phyloP scores from a whole-genome alignment of 73 alveolate genomes.

The Urostyla sp. region DNA sequence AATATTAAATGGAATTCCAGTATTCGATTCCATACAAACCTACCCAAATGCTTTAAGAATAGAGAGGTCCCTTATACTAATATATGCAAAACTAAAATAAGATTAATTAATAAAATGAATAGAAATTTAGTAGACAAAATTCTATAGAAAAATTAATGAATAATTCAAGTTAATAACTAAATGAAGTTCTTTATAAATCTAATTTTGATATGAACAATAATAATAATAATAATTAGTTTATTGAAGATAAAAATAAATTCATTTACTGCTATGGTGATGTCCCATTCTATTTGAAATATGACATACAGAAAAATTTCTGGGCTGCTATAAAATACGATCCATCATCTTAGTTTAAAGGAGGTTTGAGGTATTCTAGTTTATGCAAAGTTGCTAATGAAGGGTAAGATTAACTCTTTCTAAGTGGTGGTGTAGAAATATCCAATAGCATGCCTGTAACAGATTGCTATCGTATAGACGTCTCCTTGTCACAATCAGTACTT shows the following conservation, averaged over 20 bases:
- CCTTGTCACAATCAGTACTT: slow-evolving; percentile 4
- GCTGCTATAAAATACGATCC: slow-evolving; percentile 50
- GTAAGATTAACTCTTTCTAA: slow-evolving; percentile 4
- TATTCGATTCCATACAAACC: slow-evolving; percentile 37
- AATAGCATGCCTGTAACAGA: slow-evolving; percentile 8
- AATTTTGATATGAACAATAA: slow-evolving; percentile 24
- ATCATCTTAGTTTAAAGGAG: slow-evolving; percentile 17
- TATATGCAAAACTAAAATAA: neutral
- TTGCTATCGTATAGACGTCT: neutral
- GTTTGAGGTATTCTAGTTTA: slow-evolving; percentile 10
- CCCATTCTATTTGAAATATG: slow-evolving; percentile 36
- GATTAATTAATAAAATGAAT: neutral
- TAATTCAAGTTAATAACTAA: slow-evolving; percentile 5
- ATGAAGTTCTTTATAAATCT: slow-evolving; percentile 10
- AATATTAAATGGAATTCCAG: slow-evolving; percentile 36
- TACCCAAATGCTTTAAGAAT: slow-evolving; percentile 10
- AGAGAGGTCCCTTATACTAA: neutral
- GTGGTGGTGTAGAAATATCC: slow-evolving; percentile 21
- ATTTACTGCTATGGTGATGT: slow-evolving; percentile 48
- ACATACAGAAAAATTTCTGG: slow-evolving; percentile 23
- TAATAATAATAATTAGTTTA: neutral
- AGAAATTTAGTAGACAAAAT: neutral
- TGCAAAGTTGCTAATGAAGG: slow-evolving; percentile 1
- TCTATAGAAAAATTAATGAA: neutral
- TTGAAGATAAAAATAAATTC: neutral